A percentile compares a stretch with the other conserved stretches of the same genome.
Conservation (phyloP, 306 rosid species). For the Corylus avellana region DNA sequence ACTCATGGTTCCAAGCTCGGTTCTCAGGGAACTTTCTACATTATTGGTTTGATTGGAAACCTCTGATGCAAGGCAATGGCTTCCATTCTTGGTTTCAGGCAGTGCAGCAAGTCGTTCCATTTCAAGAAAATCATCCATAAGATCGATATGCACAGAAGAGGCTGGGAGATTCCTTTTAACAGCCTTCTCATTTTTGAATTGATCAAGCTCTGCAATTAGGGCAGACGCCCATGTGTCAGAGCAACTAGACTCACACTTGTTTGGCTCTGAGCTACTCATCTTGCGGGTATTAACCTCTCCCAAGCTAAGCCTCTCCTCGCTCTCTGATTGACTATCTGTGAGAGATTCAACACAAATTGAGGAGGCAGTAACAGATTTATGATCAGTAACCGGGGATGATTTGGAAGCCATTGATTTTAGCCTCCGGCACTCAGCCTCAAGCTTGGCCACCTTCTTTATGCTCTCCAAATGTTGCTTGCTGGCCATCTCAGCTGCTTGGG, state of each 20-base stretch:
- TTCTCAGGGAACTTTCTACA: slow-evolving; percentile 50
- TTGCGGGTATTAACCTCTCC: slow-evolving; percentile 49
- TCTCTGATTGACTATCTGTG: slow-evolving; percentile 77
- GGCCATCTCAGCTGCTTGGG: slow-evolving; percentile 90
- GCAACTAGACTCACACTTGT: slow-evolving; percentile 56
- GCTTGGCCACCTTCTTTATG: slow-evolving; percentile 87
- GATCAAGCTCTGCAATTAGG: slow-evolving; percentile 77
- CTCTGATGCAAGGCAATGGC: slow-evolving; percentile 41
- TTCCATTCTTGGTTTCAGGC: slow-evolving; percentile 49
- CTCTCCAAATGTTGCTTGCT: slow-evolving; percentile 92
- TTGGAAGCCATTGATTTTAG: slow-evolving; percentile 49
- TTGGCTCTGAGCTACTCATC: slow-evolving; percentile 49
- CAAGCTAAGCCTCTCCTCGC: slow-evolving; percentile 52
- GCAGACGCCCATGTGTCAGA: slow-evolving; percentile 81
- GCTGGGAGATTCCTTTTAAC: slow-evolving; percentile 42
- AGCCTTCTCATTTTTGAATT: slow-evolving; percentile 70
- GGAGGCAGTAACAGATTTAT: slow-evolving; percentile 60
- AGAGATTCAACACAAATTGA: slow-evolving; percentile 69
- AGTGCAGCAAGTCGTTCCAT: slow-evolving; percentile 86
- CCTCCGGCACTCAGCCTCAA: slow-evolving; percentile 91
- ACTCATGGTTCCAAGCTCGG: slow-evolving; percentile 64
- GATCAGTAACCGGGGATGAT: slow-evolving; percentile 49
- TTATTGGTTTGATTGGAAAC: slow-evolving; percentile 26
- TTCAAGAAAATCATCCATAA: slow-evolving; percentile 99
- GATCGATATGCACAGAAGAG: slow-evolving; percentile 58